These are phyloP conservation scores for Lagenidium giganteum DNA, from an alignment of 352 stramenopile genomes.

Conservation along the genomic window DNA sequence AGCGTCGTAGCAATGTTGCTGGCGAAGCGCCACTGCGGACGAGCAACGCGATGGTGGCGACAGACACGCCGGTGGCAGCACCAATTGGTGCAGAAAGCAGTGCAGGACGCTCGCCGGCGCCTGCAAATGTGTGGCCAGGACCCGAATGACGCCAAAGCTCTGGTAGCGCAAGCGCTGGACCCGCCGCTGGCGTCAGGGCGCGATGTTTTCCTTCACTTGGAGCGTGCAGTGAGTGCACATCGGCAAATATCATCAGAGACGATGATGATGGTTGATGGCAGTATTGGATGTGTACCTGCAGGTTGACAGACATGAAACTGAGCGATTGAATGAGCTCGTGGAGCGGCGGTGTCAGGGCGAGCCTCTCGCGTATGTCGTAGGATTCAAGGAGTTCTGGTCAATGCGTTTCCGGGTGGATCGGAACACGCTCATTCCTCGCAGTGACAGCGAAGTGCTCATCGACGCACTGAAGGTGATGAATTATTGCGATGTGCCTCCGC, in stretches of 20 bases:
- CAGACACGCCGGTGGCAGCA: no score
- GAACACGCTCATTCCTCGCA: conserved; percentile 75
- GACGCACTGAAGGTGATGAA: conserved; percentile 65
- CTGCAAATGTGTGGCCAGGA: no score
- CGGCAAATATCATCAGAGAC: background rate
- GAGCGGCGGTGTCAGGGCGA: conserved; percentile 32
- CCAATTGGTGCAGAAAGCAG: no score
- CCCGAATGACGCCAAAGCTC: conserved; percentile 42
- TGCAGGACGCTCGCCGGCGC: no score
- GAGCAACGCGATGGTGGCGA: no score
- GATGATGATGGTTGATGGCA: background rate
- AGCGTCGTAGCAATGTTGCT: no score
- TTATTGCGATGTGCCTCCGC: no score
- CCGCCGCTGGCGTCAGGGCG: conserved; percentile 32
- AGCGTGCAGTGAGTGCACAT: conserved; percentile 24
- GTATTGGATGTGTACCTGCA: conserved; percentile 3
- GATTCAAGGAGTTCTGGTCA: conserved; percentile 75
- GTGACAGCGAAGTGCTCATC: conserved; percentile 76
- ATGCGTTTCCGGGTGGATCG: conserved; percentile 43
- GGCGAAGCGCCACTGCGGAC: no score
- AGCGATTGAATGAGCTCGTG: conserved; percentile 15
- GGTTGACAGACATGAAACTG: conserved; percentile 30
- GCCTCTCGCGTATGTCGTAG: conserved; percentile 67
- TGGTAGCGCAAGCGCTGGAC: conserved; percentile 44
- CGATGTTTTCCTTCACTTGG: conserved; percentile 51